Base-by-base conservation (phyloP, 805 yeast species). In the Hanseniaspora nectarophila region DNA sequence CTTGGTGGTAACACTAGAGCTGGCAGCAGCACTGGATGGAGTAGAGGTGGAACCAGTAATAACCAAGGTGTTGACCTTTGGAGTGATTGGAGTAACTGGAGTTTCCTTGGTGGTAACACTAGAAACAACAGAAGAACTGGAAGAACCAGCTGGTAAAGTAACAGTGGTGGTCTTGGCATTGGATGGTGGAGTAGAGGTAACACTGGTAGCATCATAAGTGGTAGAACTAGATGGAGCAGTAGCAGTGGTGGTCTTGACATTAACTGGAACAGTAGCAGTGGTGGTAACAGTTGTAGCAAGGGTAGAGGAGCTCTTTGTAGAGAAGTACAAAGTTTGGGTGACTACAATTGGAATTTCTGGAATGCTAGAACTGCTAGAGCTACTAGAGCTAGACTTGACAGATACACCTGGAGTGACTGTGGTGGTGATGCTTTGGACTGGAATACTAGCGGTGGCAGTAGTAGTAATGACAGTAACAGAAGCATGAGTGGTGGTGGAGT, bases 241-340 rank as follows among this genome's bases (percentile, higher is more conserved):
- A 43, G 55, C 45, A 34, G 57, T 50, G 21, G 55, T 54, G 13
- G 60, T 56, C 31, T 62, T 55, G 42, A n/a, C 6, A 15, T 42
- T 8, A 20, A 42, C 20, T 21, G 48, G 32, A 16, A 33, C 38
- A 21, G 28, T 9, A 23, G 31, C 37, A 34, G 39, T 33, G 24
- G 38, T 16, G 43, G 51, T 24, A 13, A 32, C 35, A 45, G 55
- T 55, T 39, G 51, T 42, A 35, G 53, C 54, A 21, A 43, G 43
- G 39, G 57, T 51, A 37, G 53, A 44, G 18, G 51, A 51, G 18
- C 56, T 43, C 42, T 23, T 44, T 15, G 55, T 46, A 24, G 54
- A 50, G 2, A 40, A 31, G 33, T 40, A 18, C n/a, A 54, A 44
- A 34, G 50, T 54, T n/a, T 53, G 28, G 40, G 51, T 33, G 32